phyloP scores from a whole-genome alignment of 2,329 filamentous ascomycete genomes.

The Canariomyces notabilis region DNA sequence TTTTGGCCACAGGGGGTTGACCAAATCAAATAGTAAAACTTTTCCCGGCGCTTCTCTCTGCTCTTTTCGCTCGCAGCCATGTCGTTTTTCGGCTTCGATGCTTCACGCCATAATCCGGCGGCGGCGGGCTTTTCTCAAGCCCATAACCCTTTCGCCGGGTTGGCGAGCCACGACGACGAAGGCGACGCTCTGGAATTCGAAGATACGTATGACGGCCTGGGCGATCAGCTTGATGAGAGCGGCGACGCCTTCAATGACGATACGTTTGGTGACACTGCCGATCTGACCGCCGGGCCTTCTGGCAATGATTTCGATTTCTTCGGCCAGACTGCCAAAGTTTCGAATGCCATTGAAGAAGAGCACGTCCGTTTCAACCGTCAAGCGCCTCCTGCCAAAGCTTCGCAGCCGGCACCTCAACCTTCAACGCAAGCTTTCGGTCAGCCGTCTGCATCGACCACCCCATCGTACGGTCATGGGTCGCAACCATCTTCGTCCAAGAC shows the following conservation, averaged over 20 bases:
- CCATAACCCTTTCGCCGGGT: conserved; percentile 81
- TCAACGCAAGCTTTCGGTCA: conserved; percentile 27
- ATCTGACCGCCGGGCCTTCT: conserved; percentile 46
- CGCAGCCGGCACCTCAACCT: conserved; percentile 29
- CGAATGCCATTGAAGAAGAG: conserved; percentile 84
- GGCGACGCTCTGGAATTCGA: conserved; percentile 72
- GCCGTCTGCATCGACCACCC: conserved; percentile 29
- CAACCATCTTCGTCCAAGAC: conserved; percentile 49
- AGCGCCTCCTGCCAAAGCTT: conserved; percentile 51
- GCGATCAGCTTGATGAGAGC: conserved; percentile 83
- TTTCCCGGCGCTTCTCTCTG: background rate
- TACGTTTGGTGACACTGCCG: conserved; percentile 64
- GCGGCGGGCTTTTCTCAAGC: conserved; percentile 77
- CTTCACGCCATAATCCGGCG: conserved; percentile 60
- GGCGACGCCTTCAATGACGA: conserved; percentile 96
- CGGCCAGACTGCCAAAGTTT: conserved; percentile 81
- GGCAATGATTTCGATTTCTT: conserved; percentile 98
- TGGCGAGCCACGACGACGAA: conserved; percentile 61
- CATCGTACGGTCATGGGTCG: conserved; percentile 35
- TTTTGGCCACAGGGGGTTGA: conserved; percentile 1
- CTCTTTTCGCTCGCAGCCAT: conserved; percentile 41
- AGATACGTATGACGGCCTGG: conserved; percentile 93
- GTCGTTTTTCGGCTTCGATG: conserved; percentile 91
- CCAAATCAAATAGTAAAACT: conserved; percentile 13
- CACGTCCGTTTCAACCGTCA: conserved; percentile 78